Conservation (phyloP, 202 grass and related monocot genomes). For the Carex arenaria region DNA sequence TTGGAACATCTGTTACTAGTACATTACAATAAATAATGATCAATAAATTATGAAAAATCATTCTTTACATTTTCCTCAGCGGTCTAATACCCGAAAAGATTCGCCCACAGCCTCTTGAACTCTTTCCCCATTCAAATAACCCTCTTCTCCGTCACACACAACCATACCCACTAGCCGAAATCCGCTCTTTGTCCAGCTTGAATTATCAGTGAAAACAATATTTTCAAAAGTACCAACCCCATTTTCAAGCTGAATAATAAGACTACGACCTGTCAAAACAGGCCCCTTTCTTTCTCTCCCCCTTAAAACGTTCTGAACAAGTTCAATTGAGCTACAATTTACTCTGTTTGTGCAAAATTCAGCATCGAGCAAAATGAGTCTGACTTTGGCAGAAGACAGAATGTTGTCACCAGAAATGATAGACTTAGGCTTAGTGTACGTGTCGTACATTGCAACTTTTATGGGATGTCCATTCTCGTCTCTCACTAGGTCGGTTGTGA, state of each 20-base stretch:
- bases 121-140: constrained; percentile 2
- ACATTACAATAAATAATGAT: not conserved
- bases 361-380: constrained; percentile 22
- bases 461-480: no score
- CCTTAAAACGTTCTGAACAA: constrained; percentile 11
- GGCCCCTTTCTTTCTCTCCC: constrained; percentile 7
- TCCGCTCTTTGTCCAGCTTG: constrained; percentile 26
- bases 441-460: no score
- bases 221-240: not conserved
- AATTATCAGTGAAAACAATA: constrained; percentile 32
- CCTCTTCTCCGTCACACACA: not conserved
- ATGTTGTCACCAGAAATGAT: not conserved
- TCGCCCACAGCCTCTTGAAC: constrained; percentile 39
- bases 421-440: no score
- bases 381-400: constrained; percentile 39
- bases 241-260: constrained; percentile 22
- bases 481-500: no score
- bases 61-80: constrained; percentile 31
- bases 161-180: constrained; percentile 36
- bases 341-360: constrained; percentile 24
- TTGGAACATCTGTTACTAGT: no score
- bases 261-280: constrained; percentile 5
- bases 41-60: not conserved
- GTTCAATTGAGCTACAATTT: constrained; percentile 22
- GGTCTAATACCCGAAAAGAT: constrained; percentile 37